phyloP scores from a whole-genome alignment of 441 rosid species.

The Capsella rubella region DNA sequence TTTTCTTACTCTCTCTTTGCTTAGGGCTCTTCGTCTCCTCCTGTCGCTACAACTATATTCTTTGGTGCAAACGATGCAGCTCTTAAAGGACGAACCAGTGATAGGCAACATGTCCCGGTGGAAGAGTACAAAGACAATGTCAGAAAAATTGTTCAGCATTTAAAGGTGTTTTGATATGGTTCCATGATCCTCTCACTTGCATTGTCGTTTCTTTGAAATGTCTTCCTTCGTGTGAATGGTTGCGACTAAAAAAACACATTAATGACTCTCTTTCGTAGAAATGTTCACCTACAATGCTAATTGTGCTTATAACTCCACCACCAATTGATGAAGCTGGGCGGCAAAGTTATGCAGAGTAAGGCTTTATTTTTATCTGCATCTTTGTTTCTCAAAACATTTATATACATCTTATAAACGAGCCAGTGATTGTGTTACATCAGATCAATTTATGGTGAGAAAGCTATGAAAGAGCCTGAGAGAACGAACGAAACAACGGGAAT shows the following conservation, averaged over 20 bases:
- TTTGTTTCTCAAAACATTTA: background rate
- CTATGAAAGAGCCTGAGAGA: conserved; percentile 76
- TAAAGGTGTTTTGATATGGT: conserved; percentile 60
- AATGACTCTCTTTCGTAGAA: conserved; percentile 53
- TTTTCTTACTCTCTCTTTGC: conserved; percentile 22
- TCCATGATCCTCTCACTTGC: background rate
- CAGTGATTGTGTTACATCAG: conserved; percentile 48
- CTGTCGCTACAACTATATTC: conserved; percentile 78
- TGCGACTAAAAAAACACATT: background rate
- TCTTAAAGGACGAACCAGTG: conserved; percentile 69
- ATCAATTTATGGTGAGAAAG: conserved; percentile 72
- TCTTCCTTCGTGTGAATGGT: background rate
- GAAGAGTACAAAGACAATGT: conserved; percentile 80
- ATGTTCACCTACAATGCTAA: conserved; percentile 67
- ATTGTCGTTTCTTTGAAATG: background rate
- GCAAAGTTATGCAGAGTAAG: conserved; percentile 70
- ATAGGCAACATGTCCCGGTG: conserved; percentile 81
- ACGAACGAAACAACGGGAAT: conserved; percentile 82
- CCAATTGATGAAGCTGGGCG: conserved; percentile 83
- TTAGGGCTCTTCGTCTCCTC: conserved; percentile 62
- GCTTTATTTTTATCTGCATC: background rate
- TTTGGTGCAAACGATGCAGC: conserved; percentile 98
- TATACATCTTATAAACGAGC: background rate
- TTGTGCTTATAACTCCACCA: conserved; percentile 88
- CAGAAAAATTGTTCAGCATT: conserved; percentile 67